phyloP scores from a whole-genome alignment of 768 basidiomycete species.

The Calvatia gigantea region DNA sequence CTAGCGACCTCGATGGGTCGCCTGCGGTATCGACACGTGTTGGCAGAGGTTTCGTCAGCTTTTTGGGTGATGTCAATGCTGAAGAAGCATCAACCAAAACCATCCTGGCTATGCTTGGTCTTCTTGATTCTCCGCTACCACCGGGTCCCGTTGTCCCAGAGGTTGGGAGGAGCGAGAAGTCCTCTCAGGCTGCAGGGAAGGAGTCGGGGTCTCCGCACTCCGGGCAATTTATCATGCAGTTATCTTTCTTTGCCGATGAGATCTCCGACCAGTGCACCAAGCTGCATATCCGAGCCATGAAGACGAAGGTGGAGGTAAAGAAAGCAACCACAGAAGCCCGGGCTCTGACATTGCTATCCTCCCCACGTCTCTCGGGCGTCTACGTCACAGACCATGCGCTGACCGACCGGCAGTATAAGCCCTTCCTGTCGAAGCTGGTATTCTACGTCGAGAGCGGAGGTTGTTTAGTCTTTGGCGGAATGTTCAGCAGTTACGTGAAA shows the following conservation, averaged over 20 bases:
- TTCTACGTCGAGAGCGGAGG: constrained; percentile 26
- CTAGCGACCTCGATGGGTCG: constrained; percentile 23
- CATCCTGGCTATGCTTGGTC: constrained; percentile 34
- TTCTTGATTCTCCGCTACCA: constrained; percentile 22
- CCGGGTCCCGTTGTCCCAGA: background rate
- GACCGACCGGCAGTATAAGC: constrained; percentile 15
- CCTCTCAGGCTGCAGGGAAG: background rate
- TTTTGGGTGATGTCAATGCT: constrained; percentile 40
- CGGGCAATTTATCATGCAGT: constrained; percentile 14
- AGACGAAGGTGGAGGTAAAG: constrained; percentile 17
- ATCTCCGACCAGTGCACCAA: constrained; percentile 6
- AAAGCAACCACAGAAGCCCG: constrained; percentile 14
- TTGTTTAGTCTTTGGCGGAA: constrained; percentile 25
- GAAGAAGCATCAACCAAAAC: constrained; percentile 31
- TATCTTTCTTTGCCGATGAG: constrained; percentile 11
- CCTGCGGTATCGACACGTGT: constrained; percentile 28
- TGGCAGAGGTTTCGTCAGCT: constrained; percentile 33
- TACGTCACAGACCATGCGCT: constrained; percentile 27
- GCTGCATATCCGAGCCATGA: constrained; percentile 15
- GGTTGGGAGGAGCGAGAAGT: background rate
- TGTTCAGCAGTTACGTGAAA: constrained; percentile 19
- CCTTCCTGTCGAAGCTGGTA: constrained; percentile 21
- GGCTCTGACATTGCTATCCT: constrained; percentile 20
- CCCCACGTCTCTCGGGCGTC: constrained; percentile 24
- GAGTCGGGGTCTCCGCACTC: background rate